Conservation (phyloP, 169 alveolate species). For the Plasmodium yoelii region DNA sequence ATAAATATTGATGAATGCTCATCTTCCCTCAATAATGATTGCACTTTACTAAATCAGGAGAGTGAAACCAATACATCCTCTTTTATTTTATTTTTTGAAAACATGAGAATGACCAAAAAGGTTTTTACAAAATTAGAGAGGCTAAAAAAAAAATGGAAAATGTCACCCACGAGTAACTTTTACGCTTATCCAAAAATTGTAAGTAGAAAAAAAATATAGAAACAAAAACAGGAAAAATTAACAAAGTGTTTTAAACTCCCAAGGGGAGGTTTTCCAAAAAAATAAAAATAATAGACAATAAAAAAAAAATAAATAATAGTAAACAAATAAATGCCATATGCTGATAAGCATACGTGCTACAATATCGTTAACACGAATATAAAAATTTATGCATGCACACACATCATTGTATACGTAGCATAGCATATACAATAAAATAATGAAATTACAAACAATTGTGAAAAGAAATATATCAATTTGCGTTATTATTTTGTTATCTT, state of each 20-base stretch:
- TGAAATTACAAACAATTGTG: too few species aligned
- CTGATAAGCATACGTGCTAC: too few species aligned
- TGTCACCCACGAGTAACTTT: conserved; percentile 80
- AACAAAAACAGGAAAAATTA: background rate
- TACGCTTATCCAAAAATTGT: conserved; percentile 86
- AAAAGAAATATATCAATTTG: too few species aligned
- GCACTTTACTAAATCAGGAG: background rate
- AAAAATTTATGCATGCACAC: too few species aligned
- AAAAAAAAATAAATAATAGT: too few species aligned
- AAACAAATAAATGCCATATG: too few species aligned
- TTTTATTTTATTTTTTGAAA: conserved; percentile 84
- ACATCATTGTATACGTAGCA: too few species aligned
- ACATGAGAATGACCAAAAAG: conserved; percentile 86
- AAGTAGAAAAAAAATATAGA: conserved; percentile 8
- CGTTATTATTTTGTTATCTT: too few species aligned
- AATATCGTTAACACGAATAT: too few species aligned
- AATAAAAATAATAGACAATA: too few species aligned
- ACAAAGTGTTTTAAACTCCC: background rate
- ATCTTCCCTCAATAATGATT: background rate
- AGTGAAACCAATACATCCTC: conserved; percentile 76
- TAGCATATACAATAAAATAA: too few species aligned
- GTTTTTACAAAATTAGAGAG: conserved; percentile 83
- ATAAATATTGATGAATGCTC: conserved; percentile 37
- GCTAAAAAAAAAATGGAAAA: conserved; percentile 86
- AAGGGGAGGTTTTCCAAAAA: too few species aligned